phyloP scores from a whole-genome alignment of 306 rosid genomes.

The Medicago lupulina region DNA sequence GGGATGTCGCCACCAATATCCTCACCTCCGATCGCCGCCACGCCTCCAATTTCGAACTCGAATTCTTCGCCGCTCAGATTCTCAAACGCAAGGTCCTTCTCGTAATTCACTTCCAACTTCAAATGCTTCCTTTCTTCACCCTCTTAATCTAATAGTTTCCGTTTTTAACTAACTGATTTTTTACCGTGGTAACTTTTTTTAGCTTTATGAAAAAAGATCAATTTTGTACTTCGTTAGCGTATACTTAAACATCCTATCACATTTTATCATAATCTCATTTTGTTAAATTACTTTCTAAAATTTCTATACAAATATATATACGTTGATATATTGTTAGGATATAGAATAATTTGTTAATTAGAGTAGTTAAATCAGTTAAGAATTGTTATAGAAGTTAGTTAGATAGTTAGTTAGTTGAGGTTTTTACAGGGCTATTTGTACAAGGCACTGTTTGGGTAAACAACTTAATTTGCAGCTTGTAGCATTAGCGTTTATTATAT shows the following conservation, averaged over 20 bases:
- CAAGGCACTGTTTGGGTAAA: no score
- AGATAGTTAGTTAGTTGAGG: no score
- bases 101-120: neutral
- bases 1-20: constrained; percentile 94
- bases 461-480: no score
- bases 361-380: no score
- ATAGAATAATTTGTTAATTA: no score
- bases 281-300: neutral
- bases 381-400: no score
- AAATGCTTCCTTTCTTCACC: no score
- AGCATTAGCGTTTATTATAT: no score
- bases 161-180: neutral
- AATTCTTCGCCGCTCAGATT: constrained; percentile 98
- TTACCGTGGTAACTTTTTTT: constrained; percentile 10
- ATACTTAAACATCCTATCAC: neutral
- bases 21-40: constrained; percentile 70
- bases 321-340: no score
- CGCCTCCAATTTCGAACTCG: constrained; percentile 73
- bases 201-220: constrained; percentile 1
- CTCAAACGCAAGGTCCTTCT: constrained; percentile 84
- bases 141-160: neutral
- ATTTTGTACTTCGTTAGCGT: constrained; percentile 19
- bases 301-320: neutral
- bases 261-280: neutral
- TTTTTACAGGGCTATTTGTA: no score